These are phyloP conservation scores for Cercospora sp. DNA, from an alignment of 2,329 filamentous ascomycete genomes.

Conservation along the genomic window DNA sequence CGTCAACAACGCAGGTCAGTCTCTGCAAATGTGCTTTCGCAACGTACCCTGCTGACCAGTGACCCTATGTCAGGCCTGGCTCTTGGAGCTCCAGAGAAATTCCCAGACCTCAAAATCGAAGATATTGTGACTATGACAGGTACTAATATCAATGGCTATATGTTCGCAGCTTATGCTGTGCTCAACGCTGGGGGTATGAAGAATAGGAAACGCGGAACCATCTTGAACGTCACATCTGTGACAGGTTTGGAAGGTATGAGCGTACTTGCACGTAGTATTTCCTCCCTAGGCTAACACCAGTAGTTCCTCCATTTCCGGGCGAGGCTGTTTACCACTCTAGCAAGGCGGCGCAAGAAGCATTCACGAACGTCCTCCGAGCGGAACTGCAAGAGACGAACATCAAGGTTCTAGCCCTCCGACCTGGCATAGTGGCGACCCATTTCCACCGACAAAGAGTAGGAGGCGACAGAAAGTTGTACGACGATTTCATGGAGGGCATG, in stretches of 20 bases:
- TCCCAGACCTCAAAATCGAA: conserved; percentile 45
- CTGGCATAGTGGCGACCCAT: conserved; percentile 51
- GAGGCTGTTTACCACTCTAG: conserved; percentile 53
- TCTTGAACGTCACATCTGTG: conserved; percentile 52
- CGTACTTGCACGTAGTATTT: not conserved
- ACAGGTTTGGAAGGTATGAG: conserved; percentile 41
- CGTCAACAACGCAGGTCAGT: conserved; percentile 14
- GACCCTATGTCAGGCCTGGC: conserved; percentile 43
- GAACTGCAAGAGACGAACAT: conserved; percentile 52
- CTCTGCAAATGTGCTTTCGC: not conserved
- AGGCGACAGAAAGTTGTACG: conserved; percentile 45
- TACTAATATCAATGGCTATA: conserved; percentile 52
- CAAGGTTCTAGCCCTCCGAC: conserved; percentile 49
- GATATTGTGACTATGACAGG: conserved; percentile 49
- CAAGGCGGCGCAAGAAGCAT: conserved; percentile 52
- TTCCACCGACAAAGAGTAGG: conserved; percentile 52
- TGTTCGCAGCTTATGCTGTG: conserved; percentile 49
- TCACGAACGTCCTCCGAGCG: conserved; percentile 51
- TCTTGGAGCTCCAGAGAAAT: conserved; percentile 47
- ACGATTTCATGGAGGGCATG: conserved; percentile 50
- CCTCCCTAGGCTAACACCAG: not conserved
- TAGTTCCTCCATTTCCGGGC: conserved; percentile 50
- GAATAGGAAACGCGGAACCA: conserved; percentile 43
- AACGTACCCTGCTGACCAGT: not conserved
- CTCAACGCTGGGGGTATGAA: conserved; percentile 48